Percentiles rank a stretch among this genome's conserved stretches.
These are phyloP conservation scores for Cryptosporidium sp. DNA, from an alignment of 169 alveolate genomes.

Conservation along the genomic window DNA sequence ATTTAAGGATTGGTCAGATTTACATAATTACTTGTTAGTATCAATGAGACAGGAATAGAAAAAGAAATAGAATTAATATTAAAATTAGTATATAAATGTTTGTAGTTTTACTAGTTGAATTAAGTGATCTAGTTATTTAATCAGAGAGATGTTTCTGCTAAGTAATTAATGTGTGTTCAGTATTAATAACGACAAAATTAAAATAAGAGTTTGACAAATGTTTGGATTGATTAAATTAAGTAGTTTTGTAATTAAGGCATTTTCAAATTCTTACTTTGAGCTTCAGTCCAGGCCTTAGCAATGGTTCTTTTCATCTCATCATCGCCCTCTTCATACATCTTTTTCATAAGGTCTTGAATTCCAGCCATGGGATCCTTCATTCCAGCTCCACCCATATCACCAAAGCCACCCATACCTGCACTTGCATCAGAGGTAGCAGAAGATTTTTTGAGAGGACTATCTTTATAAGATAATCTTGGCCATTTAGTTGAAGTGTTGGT, in stretches of 20 bases:
- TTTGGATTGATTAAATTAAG: too few species aligned
- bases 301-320: constrained; percentile 93
- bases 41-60: neutral
- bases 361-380: constrained; percentile 81
- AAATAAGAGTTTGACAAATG: too few species aligned
- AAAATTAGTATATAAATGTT: neutral
- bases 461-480: constrained; percentile 71
- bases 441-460: constrained; percentile 76
- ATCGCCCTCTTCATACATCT: constrained; percentile 87
- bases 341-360: constrained; percentile 83
- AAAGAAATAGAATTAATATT: too few species aligned
- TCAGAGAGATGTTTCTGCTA: too few species aligned
- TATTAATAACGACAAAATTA: neutral
- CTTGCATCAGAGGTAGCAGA: constrained; percentile 58
- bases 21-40: constrained; percentile 1
- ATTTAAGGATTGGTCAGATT: constrained; percentile 37
- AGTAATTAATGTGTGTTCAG: neutral
- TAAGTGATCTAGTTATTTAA: neutral
- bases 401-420: constrained; percentile 73
- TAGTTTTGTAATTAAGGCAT: constrained; percentile 6
- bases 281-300: constrained; percentile 94
- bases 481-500: neutral
- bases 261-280: constrained; percentile 74
- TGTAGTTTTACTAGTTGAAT: neutral
- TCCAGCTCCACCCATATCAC: constrained; percentile 68